These are phyloP conservation scores for Amanita exitialis DNA, from an alignment of 768 basidiomycete genomes.

Conservation along the genomic window DNA sequence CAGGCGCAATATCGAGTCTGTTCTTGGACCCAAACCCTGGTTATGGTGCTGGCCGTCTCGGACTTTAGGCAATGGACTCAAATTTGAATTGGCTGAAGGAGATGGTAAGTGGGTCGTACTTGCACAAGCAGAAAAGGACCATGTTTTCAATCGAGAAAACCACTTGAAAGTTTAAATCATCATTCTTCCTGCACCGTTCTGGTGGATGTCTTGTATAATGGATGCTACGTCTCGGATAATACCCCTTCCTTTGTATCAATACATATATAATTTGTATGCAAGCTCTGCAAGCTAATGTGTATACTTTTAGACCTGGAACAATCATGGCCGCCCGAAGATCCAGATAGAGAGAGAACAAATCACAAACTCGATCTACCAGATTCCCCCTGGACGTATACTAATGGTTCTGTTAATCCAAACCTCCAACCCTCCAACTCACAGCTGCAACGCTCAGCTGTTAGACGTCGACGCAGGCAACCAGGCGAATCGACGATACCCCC, in stretches of 20 bases:
- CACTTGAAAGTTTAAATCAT: neutral
- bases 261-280: neutral
- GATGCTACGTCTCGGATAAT: neutral
- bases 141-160: neutral
- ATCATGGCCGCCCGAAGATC: slow-evolving; percentile 73
- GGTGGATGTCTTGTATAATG: neutral
- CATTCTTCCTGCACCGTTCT: neutral
- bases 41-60: slow-evolving; percentile 80
- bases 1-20: slow-evolving; percentile 60
- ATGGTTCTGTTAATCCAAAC: slow-evolving; percentile 64
- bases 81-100: slow-evolving; percentile 58
- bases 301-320: slow-evolving; percentile 15
- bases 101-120: slow-evolving; percentile 68
- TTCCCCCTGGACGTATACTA: slow-evolving; percentile 84
- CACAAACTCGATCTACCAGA: slow-evolving; percentile 37
- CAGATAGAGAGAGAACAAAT: slow-evolving; percentile 21
- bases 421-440: slow-evolving; percentile 54
- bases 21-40: slow-evolving; percentile 67
- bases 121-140: slow-evolving; percentile 8
- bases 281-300: neutral
- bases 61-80: slow-evolving; percentile 63
- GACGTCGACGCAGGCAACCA: slow-evolving; percentile 14
- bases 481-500: slow-evolving; percentile 51
- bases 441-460: slow-evolving; percentile 17
- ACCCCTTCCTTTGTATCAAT: neutral